Evolutionary conservation across 495 filamentous ascomycete genomes (phyloP), one percentile per base, ranked within the genome.

Genomic region (Aspergillus asperescens): DNA sequence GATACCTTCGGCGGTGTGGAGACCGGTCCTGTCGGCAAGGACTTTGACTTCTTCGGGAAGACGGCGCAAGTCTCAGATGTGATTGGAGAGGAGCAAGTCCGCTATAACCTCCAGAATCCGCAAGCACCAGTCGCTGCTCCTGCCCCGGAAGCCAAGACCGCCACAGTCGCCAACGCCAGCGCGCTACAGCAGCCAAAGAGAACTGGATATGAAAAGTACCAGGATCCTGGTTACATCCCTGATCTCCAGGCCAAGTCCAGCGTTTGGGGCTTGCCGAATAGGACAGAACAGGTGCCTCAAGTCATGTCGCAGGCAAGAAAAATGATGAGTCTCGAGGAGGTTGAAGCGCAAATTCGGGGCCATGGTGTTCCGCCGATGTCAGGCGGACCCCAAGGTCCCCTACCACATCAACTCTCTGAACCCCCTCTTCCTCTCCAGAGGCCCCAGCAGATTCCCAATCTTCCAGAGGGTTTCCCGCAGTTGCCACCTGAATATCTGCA

Each of bases 11-110:
- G 93, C 50, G 74, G 66, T 46, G 77, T 54, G 31, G 66, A 58
- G 20, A 70, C 62, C 39, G 62, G 63, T 29, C 64, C 70, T 12
- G 79, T 92, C 16, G 90, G 90, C 61, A 92, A 87, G 62, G 94
- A 99, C 67, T 99, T 96, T 64, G 93, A 99, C 64, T 99, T 97
- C 74, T 92, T 92, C 55, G 90, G 90, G 1, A 85, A 83, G 54
- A 97, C 94, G 15, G 90, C 90, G 13, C 82, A 89, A 66, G 86
- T 96, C 20, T 73, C 90, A 8, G 78, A 85, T 71, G 88, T 82
- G 7, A 87, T 97, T 54, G 84, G 87, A 47, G 90, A 96, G 65
- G 94, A 96, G 66, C 89, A 95, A 64, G 68, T 88, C 51, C 84
- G 89, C 53, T 95, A 85, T 65, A 81, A 69, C 44, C 81, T 89